Conservation (phyloP, 1,139 yeast species). For the Pichia norvegensis region DNA sequence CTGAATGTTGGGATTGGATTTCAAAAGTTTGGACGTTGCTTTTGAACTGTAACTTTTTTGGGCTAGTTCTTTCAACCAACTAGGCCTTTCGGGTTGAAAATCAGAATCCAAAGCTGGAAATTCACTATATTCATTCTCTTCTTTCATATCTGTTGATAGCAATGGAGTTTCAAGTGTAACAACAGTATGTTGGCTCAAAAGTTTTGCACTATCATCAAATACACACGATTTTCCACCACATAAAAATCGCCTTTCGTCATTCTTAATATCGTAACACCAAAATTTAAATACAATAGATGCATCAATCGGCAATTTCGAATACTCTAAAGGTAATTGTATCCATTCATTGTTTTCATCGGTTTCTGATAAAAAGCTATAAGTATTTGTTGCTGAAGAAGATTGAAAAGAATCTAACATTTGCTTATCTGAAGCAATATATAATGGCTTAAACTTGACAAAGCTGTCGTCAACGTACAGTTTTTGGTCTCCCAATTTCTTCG, state of each 20-base stretch:
- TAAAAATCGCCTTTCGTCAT: slow-evolving; percentile 42
- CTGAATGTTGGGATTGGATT: background rate
- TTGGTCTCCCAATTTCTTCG: background rate
- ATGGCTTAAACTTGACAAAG: slow-evolving; percentile 3
- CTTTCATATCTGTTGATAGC: background rate
- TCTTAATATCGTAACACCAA: slow-evolving; percentile 48
- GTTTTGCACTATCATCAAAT: slow-evolving; percentile 43
- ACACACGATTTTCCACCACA: slow-evolving; percentile 56
- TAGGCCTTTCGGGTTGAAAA: slow-evolving; percentile 26
- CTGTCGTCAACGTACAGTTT: slow-evolving; percentile 2
- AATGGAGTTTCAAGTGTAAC: background rate
- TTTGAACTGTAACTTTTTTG: slow-evolving; percentile 16
- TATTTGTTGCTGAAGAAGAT: background rate
- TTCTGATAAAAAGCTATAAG: background rate
- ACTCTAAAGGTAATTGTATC: slow-evolving; percentile 62
- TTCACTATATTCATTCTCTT: background rate
- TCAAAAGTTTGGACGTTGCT: slow-evolving; percentile 14
- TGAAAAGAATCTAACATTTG: background rate
- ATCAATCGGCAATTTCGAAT: slow-evolving; percentile 59
- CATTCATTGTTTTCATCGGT: slow-evolving; percentile 27
- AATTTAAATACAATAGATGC: slow-evolving; percentile 46
- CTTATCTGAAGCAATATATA: background rate
- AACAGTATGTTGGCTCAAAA: slow-evolving; percentile 39
- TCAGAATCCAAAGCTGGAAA: too few relatives aligned
- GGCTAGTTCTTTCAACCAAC: slow-evolving; percentile 66